Percentiles rank a stretch among this genome's conserved stretches.
These are phyloP conservation scores for Serendipita sp. DNA, from an alignment of 768 basidiomycete genomes.

Conservation along the genomic window DNA sequence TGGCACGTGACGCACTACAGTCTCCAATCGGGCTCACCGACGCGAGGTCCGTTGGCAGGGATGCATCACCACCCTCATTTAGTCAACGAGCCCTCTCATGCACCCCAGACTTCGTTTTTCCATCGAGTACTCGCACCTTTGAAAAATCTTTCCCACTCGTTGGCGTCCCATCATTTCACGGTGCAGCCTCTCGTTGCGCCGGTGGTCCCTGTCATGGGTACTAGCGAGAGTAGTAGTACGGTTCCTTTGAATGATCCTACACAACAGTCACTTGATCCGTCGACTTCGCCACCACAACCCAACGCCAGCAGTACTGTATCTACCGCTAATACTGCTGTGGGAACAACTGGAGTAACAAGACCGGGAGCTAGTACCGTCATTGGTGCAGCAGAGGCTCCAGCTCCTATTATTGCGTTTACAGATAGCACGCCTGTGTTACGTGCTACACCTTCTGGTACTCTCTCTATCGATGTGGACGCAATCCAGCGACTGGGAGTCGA, in stretches of 20 bases:
- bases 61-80: slow-evolving; percentile 5
- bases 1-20: neutral
- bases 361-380: too few relatives aligned
- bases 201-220: neutral
- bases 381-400: neutral
- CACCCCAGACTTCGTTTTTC: neutral
- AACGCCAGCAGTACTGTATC: neutral
- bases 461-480: neutral
- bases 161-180: neutral
- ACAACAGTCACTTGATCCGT: neutral
- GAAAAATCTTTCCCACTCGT: neutral
- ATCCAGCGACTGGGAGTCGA: neutral
- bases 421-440: neutral
- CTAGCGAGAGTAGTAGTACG: neutral
- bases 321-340: too few relatives aligned
- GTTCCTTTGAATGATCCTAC: neutral
- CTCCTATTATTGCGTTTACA: neutral
- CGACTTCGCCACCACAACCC: neutral
- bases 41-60: neutral
- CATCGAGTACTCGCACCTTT: neutral
- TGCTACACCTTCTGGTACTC: neutral
- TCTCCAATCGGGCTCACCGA: neutral
- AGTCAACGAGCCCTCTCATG: neutral
- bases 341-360: too few relatives aligned
- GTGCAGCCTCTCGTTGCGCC: neutral